Base-by-base conservation (phyloP, 2,329 filamentous ascomycete genomes). In the Curvularia lunata region DNA sequence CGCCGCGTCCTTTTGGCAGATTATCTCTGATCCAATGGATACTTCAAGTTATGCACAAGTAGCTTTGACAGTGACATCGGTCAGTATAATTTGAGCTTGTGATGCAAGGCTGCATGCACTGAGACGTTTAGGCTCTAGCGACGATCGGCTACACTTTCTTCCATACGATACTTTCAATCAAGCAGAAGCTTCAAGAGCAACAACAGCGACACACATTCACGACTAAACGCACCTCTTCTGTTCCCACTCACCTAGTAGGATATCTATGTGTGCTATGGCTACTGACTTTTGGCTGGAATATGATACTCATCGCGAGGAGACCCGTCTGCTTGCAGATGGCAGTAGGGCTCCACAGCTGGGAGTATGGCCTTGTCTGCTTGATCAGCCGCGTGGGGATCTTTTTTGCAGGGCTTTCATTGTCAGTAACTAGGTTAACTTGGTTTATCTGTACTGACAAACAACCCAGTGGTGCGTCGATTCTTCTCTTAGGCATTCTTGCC, bases 211-310 rank as follows among this genome's bases (percentile, higher is more conserved):
- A 67, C 30, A 60, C 49, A 13, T 64, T 65, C 10, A 63, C 66
- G 4, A 56, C 69, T n/a, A 70, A 70, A 43, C 73, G 70, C 42
- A 71, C 70, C 1, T 69, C 66, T 5, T 75, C 77, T 50, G 42
- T 76, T 28, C 72, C 73, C 25, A 66, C 74, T 10, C 74, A 75
- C 5, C 46, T 75, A 32, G 70, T 68, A 9, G 66, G 71, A 21
- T 65, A 68, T 16, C 45, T 77, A 27, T 76, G 71, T 52, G 63
- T 72, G 13, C 56, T 77, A 6, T 79, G 77, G 76, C 56, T 78
- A 16, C 51, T 77, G 58, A 75, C 75, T 3, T 66, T 66, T 2
- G 76, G 76, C 6, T 78, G 77, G 76, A 74, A 77, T 59, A 68
- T 78, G 59, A 77, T 79, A 40, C 61, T 73, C 12, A 73, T 76